A percentile compares a stretch with the other conserved stretches of the same genome.
Evolutionary conservation across 2,329 filamentous ascomycete species (phyloP).

Genomic region (Exophiala bonariae): DNA sequence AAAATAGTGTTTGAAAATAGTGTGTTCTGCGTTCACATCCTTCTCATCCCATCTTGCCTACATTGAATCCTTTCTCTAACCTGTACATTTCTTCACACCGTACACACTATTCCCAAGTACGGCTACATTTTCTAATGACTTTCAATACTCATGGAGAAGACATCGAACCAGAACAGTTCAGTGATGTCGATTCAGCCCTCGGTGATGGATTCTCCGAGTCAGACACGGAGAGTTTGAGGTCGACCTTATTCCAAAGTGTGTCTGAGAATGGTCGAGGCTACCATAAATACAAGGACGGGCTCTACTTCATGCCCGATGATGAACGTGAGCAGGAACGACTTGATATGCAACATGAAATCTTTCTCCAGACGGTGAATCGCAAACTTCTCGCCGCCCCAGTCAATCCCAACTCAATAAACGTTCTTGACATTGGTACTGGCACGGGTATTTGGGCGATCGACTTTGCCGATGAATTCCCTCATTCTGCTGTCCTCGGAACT

Average conservation of each 20-base stretch:
- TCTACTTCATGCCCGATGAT: constrained; percentile 34
- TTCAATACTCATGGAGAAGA: background rate
- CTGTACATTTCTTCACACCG: too few relatives aligned
- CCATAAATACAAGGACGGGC: constrained; percentile 17
- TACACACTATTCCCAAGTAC: too few relatives aligned
- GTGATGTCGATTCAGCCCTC: constrained; percentile 12
- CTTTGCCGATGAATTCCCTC: constrained; percentile 26
- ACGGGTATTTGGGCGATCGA: constrained; percentile 22
- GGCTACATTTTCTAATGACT: background rate
- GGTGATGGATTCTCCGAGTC: constrained; percentile 10
- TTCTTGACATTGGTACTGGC: constrained; percentile 15
- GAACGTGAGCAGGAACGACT: constrained; percentile 41
- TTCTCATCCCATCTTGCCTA: too few relatives aligned
- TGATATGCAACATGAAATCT: constrained; percentile 41
- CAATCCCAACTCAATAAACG: background rate
- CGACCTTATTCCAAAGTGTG: constrained; percentile 5
- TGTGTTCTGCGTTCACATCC: too few relatives aligned
- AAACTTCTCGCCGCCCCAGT: background rate
- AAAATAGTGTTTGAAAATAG: too few relatives aligned
- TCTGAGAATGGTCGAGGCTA: constrained; percentile 31
- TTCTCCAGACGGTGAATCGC: constrained; percentile 23
- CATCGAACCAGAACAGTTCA: constrained; percentile 5
- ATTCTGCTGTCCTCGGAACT: constrained; percentile 13
- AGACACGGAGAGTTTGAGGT: constrained; percentile 8
- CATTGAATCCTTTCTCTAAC: too few relatives aligned